Percentiles rank a stretch among this genome's conserved stretches.
Conservation (phyloP, 1,284 basidiomycete species). For the Malassezia globosa region DNA sequence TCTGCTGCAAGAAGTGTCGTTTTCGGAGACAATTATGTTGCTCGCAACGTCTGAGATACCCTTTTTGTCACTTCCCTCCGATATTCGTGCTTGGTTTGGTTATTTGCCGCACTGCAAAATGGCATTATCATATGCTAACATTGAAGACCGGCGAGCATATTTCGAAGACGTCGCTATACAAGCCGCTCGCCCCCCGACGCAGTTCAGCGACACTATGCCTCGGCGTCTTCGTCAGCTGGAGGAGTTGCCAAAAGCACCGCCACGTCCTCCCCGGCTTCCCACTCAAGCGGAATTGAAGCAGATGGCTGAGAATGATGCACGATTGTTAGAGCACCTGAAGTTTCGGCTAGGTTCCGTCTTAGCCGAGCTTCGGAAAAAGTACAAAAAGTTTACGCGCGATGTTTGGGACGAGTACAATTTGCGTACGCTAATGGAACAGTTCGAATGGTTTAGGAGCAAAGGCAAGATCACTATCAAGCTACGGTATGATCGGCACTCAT, state of each 20-base stretch:
- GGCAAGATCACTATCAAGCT: constrained; percentile 52
- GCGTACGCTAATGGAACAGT: constrained; percentile 43
- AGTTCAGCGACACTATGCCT: constrained; percentile 81
- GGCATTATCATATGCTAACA: constrained; percentile 49
- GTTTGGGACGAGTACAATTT: constrained; percentile 53
- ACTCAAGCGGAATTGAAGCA: constrained; percentile 70
- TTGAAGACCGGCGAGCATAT: constrained; percentile 61
- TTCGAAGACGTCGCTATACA: constrained; percentile 54
- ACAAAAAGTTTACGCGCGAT: constrained; percentile 74
- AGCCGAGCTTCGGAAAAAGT: constrained; percentile 80
- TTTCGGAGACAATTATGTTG: constrained; percentile 82
- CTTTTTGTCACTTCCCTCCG: constrained; percentile 61
- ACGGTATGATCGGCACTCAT: constrained; percentile 55
- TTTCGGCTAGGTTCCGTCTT: constrained; percentile 76
- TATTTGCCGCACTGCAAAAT: constrained; percentile 63
- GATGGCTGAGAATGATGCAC: constrained; percentile 70
- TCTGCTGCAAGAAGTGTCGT: constrained; percentile 76
- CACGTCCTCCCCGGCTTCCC: constrained; percentile 70
- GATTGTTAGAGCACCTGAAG: constrained; percentile 69
- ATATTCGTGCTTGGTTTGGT: constrained; percentile 88
- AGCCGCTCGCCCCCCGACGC: constrained; percentile 58
- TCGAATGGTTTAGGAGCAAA: constrained; percentile 35
- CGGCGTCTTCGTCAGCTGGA: constrained; percentile 74
- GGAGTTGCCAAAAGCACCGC: constrained; percentile 74
- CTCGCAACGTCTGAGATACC: constrained; percentile 75